Conservation (phyloP, 768 basidiomycete species). For the Boletus sensibilis region DNA sequence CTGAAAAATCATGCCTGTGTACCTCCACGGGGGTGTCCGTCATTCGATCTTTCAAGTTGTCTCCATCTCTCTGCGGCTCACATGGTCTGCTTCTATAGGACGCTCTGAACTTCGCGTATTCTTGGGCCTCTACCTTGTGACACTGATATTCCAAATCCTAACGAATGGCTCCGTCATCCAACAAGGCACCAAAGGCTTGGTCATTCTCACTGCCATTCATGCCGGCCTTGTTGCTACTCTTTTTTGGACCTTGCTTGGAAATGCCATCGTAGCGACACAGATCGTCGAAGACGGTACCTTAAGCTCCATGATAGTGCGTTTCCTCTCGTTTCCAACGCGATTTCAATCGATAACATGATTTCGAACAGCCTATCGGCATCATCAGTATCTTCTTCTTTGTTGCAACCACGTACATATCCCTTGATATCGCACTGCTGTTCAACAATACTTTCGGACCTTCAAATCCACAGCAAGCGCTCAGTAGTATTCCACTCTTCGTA, state of each 20-base stretch:
- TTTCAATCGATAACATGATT: neutral
- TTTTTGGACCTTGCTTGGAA: constrained; percentile 78
- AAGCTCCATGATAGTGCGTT: constrained; percentile 61
- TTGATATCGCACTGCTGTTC: constrained; percentile 75
- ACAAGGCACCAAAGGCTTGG: constrained; percentile 73
- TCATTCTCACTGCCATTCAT: constrained; percentile 74
- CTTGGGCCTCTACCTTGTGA: constrained; percentile 63
- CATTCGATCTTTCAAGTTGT: neutral
- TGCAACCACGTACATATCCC: constrained; percentile 76
- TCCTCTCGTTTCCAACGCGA: neutral
- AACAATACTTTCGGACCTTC: constrained; percentile 61
- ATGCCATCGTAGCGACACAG: constrained; percentile 81
- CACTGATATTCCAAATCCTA: constrained; percentile 76
- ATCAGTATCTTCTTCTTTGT: constrained; percentile 61
- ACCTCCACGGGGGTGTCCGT: neutral
- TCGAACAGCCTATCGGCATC: constrained; percentile 58
- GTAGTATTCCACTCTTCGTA: constrained; percentile 76
- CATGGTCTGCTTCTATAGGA: constrained; percentile 35
- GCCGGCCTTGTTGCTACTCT: constrained; percentile 72
- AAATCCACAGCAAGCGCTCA: constrained; percentile 52
- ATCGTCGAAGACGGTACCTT: constrained; percentile 89
- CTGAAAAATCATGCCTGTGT: neutral
- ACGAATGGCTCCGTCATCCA: constrained; percentile 75
- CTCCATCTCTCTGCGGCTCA: neutral
- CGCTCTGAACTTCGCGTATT: constrained; percentile 72